Evolutionary conservation across 2,329 filamentous ascomycete species (phyloP), one percentile per base, ranked within the genome.

Genomic region (Penicillium nordicum): DNA sequence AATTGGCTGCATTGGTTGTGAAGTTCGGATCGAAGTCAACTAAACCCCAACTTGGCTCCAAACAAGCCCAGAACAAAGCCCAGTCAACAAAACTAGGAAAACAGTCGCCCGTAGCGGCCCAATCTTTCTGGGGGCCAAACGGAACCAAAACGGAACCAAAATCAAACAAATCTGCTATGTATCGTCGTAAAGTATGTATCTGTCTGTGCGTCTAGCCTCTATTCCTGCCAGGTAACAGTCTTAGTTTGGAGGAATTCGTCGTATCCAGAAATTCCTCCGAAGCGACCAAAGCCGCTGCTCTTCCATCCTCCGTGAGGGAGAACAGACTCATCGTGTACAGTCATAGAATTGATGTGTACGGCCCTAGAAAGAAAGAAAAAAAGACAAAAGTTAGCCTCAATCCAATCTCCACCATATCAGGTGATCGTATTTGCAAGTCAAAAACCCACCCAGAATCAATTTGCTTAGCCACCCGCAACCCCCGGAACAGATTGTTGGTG

Each of bases 291-390:
- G 0, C 86, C 87, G 50, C 52, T 54, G 16, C 52, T 54, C 38
- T 54, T 88, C 51, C 78, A 79, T 12, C 86, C 87, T n/a, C 87
- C 87, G 65, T 89, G 86, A 0, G 87, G 86, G 57, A 88, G 70
- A 0, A 72, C 74, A 6, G 79, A 68, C 70, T 88, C 86, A 63
- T 89, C 86, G 63, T 88, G 85, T 5, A 88, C 73, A 1, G 80
- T 85, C 79, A 86, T 83, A 43, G 76, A 76, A 69, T 88, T 89
- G 67, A 89, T 86, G 53, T 71, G 68, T 3, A 72, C 68, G 30
- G 69, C 69, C 36, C 63, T 64, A 36, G 18, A 32, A 36, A 36
- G 1, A 25, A 32, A 16, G 4, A 12, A 12, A 32, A 25, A 23
- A n/a, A n/a, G 6, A 32, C 16, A 40, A 21, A 45, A 45, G 48